These are phyloP conservation scores for Madurella fahalii DNA, from an alignment of 2,329 filamentous ascomycete species.

Conservation along the genomic window DNA sequence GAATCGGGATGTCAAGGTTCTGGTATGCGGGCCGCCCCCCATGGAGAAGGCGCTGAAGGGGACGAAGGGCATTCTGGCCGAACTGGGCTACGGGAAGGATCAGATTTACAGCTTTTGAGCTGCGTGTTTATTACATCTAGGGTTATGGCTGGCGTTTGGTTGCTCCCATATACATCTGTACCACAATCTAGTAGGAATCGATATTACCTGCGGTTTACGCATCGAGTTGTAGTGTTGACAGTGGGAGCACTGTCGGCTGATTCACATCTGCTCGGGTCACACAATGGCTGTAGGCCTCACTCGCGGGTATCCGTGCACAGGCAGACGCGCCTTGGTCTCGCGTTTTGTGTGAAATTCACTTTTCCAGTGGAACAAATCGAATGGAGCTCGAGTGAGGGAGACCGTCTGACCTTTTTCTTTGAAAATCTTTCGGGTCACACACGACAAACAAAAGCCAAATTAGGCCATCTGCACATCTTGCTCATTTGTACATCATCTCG, in stretches of 20 bases:
- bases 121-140: not conserved
- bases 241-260: not conserved
- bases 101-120: conserved; percentile 54
- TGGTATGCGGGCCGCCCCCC: conserved; percentile 64
- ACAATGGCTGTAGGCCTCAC: not conserved
- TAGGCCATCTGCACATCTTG: too few relatives aligned
- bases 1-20: conserved; percentile 50
- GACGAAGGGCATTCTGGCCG: conserved; percentile 47
- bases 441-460: too few relatives aligned
- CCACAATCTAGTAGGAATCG: too few relatives aligned
- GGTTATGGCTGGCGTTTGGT: not conserved
- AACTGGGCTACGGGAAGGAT: conserved; percentile 54
- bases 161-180: not conserved
- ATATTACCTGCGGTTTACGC: too few relatives aligned
- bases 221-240: not conserved
- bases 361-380: too few relatives aligned
- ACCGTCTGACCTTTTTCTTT: too few relatives aligned
- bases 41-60: conserved; percentile 58
- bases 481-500: too few relatives aligned
- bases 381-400: too few relatives aligned
- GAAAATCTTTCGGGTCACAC: too few relatives aligned
- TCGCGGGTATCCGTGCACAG: not conserved
- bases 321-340: not conserved
- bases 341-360: not conserved
- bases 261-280: not conserved